These are phyloP conservation scores for Pisolithus tinctorius DNA, from an alignment of 768 basidiomycete genomes.

Conservation along the genomic window DNA sequence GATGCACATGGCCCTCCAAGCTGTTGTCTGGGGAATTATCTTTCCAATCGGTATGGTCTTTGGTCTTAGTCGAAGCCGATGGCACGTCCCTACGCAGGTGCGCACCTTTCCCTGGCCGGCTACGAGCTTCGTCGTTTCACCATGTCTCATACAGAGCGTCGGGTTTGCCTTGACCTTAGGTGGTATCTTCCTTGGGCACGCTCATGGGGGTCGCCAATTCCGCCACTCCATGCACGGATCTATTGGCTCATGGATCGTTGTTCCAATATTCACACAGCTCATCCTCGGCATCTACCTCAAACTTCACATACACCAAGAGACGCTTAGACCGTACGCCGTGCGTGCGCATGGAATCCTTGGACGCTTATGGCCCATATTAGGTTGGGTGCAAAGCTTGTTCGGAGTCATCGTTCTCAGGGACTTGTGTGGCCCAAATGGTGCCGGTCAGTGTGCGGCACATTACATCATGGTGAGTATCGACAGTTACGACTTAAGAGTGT, in stretches of 20 bases:
- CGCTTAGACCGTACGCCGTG: constrained; percentile 66
- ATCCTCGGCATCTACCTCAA: constrained; percentile 84
- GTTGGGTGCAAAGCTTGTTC: constrained; percentile 87
- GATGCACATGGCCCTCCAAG: constrained; percentile 79
- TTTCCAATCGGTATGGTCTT: constrained; percentile 84
- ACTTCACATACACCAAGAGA: constrained; percentile 78
- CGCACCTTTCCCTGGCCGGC: constrained; percentile 7
- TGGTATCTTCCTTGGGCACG: constrained; percentile 79
- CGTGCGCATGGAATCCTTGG: constrained; percentile 72
- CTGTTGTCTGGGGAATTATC: constrained; percentile 73
- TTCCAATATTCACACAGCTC: constrained; percentile 63
- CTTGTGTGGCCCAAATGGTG: constrained; percentile 65
- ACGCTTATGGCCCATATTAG: constrained; percentile 75
- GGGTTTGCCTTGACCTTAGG: constrained; percentile 64
- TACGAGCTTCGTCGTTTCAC: neutral
- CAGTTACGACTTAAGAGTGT: constrained; percentile 11
- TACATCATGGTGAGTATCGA: constrained; percentile 59
- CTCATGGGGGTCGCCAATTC: constrained; percentile 79
- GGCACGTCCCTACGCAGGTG: constrained; percentile 89
- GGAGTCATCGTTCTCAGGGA: constrained; percentile 69
- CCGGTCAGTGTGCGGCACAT: constrained; percentile 85
- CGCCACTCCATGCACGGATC: constrained; percentile 67
- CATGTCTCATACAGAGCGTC: constrained; percentile 39
- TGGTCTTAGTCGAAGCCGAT: constrained; percentile 70
- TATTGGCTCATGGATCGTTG: constrained; percentile 44